A percentile compares a stretch with the other conserved stretches of the same genome.
Conservation (phyloP, 78 protist species). For the Guillardia theta region DNA sequence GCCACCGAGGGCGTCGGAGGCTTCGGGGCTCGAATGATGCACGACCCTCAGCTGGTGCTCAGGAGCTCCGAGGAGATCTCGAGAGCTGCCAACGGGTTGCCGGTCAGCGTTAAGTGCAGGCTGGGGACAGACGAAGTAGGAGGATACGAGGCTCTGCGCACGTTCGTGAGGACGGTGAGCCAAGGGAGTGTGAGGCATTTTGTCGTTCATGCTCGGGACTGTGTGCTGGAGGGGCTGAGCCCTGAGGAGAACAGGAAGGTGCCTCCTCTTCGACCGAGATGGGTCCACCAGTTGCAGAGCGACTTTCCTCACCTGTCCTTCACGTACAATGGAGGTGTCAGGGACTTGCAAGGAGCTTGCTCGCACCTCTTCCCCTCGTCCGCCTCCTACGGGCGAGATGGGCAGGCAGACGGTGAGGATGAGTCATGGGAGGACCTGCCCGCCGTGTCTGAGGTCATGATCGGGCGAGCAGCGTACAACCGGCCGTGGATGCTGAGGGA, state of each 20-base stretch:
- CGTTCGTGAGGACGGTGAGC: neutral
- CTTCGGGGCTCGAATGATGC: constrained; percentile 7
- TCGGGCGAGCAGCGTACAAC: neutral
- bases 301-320: neutral
- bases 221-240: neutral
- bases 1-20: neutral
- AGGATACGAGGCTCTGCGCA: neutral
- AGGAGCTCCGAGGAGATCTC: neutral
- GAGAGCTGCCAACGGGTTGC: neutral
- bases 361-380: neutral
- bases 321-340: neutral
- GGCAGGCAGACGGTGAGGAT: no score
- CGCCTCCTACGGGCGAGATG: no score
- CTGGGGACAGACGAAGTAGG: neutral
- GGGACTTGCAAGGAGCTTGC: neutral
- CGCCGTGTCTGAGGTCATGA: neutral
- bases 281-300: neutral
- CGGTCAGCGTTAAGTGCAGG: neutral
- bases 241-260: neutral
- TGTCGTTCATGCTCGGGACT: neutral
- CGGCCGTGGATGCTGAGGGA: neutral
- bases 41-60: neutral
- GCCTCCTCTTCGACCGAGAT: neutral
- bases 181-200: neutral
- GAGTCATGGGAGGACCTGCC: no score